Conservation (phyloP, 164 flowering plant genomes). For the Vitis amurensis region DNA sequence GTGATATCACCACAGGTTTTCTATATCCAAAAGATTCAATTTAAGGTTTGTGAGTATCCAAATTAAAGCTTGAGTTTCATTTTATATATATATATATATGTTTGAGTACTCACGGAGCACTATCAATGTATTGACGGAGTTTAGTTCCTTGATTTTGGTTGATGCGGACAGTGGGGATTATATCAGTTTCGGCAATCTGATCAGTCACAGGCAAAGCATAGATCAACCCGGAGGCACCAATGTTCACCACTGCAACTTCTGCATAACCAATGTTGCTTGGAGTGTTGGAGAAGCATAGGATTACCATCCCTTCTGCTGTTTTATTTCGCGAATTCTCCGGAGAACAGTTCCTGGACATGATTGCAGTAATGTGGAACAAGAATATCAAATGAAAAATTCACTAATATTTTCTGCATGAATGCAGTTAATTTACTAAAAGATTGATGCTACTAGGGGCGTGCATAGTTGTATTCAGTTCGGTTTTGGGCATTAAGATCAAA, state of each 20-base stretch:
- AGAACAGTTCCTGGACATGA: slow-evolving; percentile 35
- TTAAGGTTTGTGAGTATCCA: background rate
- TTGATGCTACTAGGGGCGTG: no score
- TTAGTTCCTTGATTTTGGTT: slow-evolving; percentile 52
- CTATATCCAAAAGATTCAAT: slow-evolving; percentile 2
- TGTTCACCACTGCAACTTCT: slow-evolving; percentile 28
- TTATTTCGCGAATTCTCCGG: slow-evolving; percentile 20
- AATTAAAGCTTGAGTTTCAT: no score
- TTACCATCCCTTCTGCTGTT: slow-evolving; percentile 29
- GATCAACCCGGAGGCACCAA: slow-evolving; percentile 49
- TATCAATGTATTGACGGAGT: slow-evolving; percentile 9
- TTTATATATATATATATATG: no score
- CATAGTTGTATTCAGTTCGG: no score
- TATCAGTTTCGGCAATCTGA: slow-evolving; percentile 38
- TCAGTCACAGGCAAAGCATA: slow-evolving; percentile 38
- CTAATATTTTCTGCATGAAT: no score
- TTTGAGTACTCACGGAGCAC: no score
- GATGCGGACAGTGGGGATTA: slow-evolving; percentile 49
- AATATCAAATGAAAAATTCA: no score
- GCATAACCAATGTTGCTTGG: slow-evolving; percentile 36
- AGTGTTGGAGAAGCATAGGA: slow-evolving; percentile 55
- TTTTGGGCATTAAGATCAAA: no score
- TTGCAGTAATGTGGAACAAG: no score
- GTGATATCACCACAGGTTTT: slow-evolving; percentile 44
- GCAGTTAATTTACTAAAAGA: no score